A percentile compares a stretch with the other conserved stretches of the same genome.
These are phyloP conservation scores for Trichoderma polysporum DNA, from an alignment of 2,329 filamentous ascomycete species.

Conservation along the genomic window DNA sequence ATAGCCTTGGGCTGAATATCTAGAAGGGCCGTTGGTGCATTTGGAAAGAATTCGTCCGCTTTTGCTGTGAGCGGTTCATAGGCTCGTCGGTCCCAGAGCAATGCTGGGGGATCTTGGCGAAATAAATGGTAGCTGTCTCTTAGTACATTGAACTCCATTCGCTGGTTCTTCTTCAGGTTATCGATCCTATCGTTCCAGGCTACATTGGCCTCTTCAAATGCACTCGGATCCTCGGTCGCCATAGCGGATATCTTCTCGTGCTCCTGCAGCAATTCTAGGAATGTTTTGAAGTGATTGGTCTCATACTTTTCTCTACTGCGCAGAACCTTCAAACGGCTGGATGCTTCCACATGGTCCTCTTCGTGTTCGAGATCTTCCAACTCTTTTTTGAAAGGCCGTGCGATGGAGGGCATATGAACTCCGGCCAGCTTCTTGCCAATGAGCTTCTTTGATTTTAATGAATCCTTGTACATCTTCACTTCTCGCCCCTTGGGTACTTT, in stretches of 20 bases:
- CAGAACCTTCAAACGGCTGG: conserved; percentile 31
- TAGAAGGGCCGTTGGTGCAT: conserved; percentile 56
- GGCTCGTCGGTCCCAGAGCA: conserved; percentile 68
- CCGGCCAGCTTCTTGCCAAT: conserved; percentile 34
- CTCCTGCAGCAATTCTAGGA: conserved; percentile 36
- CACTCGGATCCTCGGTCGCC: conserved; percentile 21
- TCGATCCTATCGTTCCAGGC: conserved; percentile 39
- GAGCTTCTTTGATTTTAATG: conserved; percentile 27
- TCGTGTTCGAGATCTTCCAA: conserved; percentile 41
- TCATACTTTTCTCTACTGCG: conserved; percentile 31
- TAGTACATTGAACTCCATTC: conserved; percentile 39
- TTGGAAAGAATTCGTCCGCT: conserved; percentile 66
- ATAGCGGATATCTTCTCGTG: conserved; percentile 32
- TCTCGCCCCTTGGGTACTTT: conserved; percentile 47
- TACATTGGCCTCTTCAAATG: conserved; percentile 33
- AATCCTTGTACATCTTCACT: conserved; percentile 30
- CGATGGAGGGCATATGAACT: conserved; percentile 29
- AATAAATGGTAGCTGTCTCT: conserved; percentile 57
- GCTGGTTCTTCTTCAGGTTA: conserved; percentile 34
- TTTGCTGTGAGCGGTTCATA: conserved; percentile 66
- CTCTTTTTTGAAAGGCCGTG: conserved; percentile 44
- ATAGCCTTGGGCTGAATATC: conserved; percentile 64
- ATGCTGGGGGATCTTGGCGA: conserved; percentile 47
- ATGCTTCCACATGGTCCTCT: background rate
- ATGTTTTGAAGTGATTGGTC: conserved; percentile 25